Conservation (phyloP, 768 basidiomycete species). For the Lactifluus volemus region DNA sequence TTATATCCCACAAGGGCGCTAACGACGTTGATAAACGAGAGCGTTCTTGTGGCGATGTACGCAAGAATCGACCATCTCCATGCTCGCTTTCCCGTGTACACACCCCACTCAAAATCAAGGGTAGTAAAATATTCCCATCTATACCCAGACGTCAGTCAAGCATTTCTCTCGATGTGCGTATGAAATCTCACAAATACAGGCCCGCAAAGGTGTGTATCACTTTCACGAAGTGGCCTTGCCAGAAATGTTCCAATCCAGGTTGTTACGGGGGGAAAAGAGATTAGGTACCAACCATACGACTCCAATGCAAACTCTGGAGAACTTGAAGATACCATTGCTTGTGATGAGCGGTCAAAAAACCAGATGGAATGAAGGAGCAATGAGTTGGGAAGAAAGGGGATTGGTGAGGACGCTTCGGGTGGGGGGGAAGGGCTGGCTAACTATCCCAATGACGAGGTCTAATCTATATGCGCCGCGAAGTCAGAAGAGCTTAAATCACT, state of each 20-base stretch:
- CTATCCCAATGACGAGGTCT: too few species aligned
- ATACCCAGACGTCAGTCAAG: not conserved
- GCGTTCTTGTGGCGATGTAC: conserved; percentile 2
- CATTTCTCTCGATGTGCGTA: too few species aligned
- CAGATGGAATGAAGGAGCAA: not conserved
- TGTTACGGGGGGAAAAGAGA: not conserved
- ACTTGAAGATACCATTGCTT: not conserved
- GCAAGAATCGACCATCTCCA: conserved; percentile 16
- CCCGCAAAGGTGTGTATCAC: conserved; percentile 8
- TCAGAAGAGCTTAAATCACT: too few species aligned
- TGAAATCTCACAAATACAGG: conserved; percentile 6
- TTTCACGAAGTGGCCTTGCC: not conserved
- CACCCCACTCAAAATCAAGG: conserved; percentile 10
- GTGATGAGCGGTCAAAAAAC: not conserved
- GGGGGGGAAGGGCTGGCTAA: too few species aligned
- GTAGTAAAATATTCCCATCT: conserved; percentile 16
- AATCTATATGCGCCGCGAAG: too few species aligned
- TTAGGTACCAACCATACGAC: not conserved
- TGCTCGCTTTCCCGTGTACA: conserved; percentile 13
- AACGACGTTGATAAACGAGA: not conserved
- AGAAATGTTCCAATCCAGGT: not conserved
- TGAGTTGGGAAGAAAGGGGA: not conserved
- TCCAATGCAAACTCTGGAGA: not conserved
- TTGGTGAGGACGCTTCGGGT: too few species aligned
- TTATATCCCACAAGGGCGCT: conserved; percentile 8